Conservation (phyloP, 2,329 filamentous ascomycete genomes). For the Claviceps maximensis region DNA sequence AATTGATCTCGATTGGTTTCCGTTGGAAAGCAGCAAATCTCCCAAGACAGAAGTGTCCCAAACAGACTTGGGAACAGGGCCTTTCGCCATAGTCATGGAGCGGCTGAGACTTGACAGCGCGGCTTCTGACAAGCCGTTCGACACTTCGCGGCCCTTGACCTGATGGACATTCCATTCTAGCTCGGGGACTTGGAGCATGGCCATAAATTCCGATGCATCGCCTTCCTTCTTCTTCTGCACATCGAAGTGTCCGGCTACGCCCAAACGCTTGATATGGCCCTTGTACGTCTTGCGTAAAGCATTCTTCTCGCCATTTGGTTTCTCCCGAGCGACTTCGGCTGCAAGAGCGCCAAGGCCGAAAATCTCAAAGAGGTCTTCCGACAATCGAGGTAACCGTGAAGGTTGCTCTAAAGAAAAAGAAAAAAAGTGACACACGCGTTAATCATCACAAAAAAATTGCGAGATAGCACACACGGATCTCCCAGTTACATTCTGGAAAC, state of each 20-base stretch:
- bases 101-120: constrained; percentile 31
- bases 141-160: constrained; percentile 41
- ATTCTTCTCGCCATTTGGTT: constrained; percentile 55
- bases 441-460: constrained; percentile 18
- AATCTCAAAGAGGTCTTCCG: constrained; percentile 45
- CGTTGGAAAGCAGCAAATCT: constrained; percentile 33
- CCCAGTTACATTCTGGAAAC: not conserved
- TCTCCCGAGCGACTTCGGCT: constrained; percentile 47
- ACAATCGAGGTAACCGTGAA: constrained; percentile 32
- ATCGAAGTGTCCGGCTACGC: constrained; percentile 49
- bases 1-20: constrained; percentile 25
- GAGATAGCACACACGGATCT: constrained; percentile 12
- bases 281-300: constrained; percentile 56
- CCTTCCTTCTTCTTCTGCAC: constrained; percentile 39
- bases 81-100: constrained; percentile 45
- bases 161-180: constrained; percentile 43
- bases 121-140: constrained; percentile 35
- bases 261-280: constrained; percentile 51
- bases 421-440: constrained; percentile 25
- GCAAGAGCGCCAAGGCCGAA: constrained; percentile 45
- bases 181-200: constrained; percentile 37
- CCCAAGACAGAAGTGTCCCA: constrained; percentile 49
- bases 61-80: constrained; percentile 37
- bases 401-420: constrained; percentile 28
- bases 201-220: constrained; percentile 37